Evolutionary conservation across 2,329 filamentous ascomycete species (phyloP).

Genomic region (Fusarium liriodendri): DNA sequence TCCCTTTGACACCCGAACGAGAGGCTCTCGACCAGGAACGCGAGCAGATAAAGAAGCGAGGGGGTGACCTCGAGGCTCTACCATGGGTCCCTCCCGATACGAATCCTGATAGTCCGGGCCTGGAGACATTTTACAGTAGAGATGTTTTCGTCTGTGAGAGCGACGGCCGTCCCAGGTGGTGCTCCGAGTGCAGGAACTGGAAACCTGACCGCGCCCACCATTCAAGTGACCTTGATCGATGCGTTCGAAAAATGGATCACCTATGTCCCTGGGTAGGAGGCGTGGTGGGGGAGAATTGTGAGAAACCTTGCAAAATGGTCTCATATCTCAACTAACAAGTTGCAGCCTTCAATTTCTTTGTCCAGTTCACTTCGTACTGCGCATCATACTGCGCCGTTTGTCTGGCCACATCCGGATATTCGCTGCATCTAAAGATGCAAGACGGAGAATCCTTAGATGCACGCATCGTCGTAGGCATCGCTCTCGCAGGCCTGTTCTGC

Average conservation of each 20-base stretch:
- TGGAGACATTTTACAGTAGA: constrained; percentile 83
- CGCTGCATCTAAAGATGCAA: constrained; percentile 65
- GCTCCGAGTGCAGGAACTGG: constrained; percentile 84
- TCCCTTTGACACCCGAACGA: constrained; percentile 66
- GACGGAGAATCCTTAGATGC: constrained; percentile 60
- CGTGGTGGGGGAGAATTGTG: constrained; percentile 83
- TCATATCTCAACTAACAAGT: constrained; percentile 1
- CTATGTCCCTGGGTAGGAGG: constrained; percentile 98
- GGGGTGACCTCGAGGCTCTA: constrained; percentile 43
- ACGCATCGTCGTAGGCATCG: constrained; percentile 75
- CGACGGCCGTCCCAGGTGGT: constrained; percentile 89
- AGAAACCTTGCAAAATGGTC: constrained; percentile 40
- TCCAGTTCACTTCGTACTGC: constrained; percentile 85
- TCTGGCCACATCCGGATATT: constrained; percentile 73
- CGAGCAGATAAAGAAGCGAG: constrained; percentile 34
- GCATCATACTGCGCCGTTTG: constrained; percentile 73
- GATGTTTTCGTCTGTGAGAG: constrained; percentile 86
- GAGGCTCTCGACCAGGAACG: constrained; percentile 46
- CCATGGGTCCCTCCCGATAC: constrained; percentile 55
- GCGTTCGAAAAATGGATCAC: constrained; percentile 92
- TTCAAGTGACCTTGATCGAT: constrained; percentile 83
- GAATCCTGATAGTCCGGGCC: constrained; percentile 71
- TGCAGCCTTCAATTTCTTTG: constrained; percentile 86
- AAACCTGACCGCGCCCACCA: constrained; percentile 92
- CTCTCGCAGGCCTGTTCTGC: constrained; percentile 76